Base-by-base conservation (phyloP, 257 asterid species). In the Fraxinus cuspidata region DNA sequence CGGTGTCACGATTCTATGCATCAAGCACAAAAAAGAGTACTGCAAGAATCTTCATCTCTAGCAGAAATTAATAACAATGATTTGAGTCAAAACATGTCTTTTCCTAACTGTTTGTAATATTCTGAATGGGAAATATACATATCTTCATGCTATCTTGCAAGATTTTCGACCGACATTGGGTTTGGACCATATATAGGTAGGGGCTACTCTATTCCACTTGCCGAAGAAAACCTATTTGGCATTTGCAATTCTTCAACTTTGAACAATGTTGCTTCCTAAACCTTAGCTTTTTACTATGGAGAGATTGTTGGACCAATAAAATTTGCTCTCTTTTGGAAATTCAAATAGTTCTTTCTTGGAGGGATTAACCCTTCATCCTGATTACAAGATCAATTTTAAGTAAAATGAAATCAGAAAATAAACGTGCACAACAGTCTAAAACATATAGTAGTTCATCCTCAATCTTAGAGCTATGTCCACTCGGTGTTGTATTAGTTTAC, bases 131-230 rank as follows among this genome's bases (percentile, higher is more conserved):
- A 25, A 27, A 25, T 63, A 10, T 23, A 63, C 15, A 25, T 34
- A 23, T 63, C 28, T 23, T 11, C 21, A 3, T 10, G 32, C 7
- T 34, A 34, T 37, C 74, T 34, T 70, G 18, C 15, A 70, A 34
- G 51, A 56, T 56, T 70, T 35, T 32, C 7, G 2, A 32, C 53
- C 25, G 18, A 56, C 21, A 27, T 32, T 4, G 7, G 71, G 63
- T 32, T 2, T 16, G 71, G 76, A 70, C 76, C 71, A 11, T 63
- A 27, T 63, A 38, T 70, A 11, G 13, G 28, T 53, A 44, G 51
- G 60, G 69, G 8, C 76, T 25, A 35, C 81, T 44, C 16, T 37
- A 34, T 2, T 37, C 77, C 53, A 74, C 53, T 56, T 58, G 71
- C 27, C 5, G 10, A 23, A 21, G 58, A 10, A 31, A 13, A 37